Base-by-base conservation (phyloP, 148 eudicot genomes). In the Chenopodium berlandieri region DNA sequence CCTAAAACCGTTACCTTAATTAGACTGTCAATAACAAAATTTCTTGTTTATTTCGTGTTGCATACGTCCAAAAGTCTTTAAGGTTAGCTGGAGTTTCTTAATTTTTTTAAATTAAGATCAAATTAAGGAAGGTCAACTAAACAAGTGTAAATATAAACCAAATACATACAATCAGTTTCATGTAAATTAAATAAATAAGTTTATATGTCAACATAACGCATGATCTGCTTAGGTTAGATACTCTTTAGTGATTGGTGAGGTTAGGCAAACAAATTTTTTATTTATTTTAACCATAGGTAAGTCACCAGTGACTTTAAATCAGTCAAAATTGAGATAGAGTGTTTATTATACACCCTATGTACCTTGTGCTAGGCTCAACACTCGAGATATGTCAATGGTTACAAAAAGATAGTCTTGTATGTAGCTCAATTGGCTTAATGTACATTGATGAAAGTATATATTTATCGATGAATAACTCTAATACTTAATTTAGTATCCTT, bases 211-310 rank as follows among this genome's bases (percentile, higher is more conserved):
- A 10, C 16, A 52, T 14, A 52, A 12, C 65, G 17, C 54, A 22
- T 14, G 7, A 70, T 56, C 30, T 20, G 75, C 75, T 79, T 71
- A 56, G 52, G 76, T 68, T 58, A 22, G 74, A 27, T 19, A n/a
- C 19, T 78, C 63, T 52, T 25, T 1, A 3, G n/a, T 56, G 20
- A 79, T 71, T 71, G 82, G 67, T 32, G 75, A 40, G 34, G 52
- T 79, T 79, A 48, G 82, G 82, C 82, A 70, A 79, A 32, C 82
- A 54, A 79, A 79, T 5, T 52, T 25, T 3, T 27, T 0, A 27
- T 27, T 27, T 34, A 34, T 34, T 6, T 25, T 78, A 8, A 56
- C 81, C 48, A 20, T 27, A n/a, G 11, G 20, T 71, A 11, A 34
- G 44, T 17, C 48, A 34, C 7, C 0, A 34, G 37, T 34, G 37